Base-by-base conservation (phyloP, 1,284 basidiomycete genomes). In the Vanrija pseudolonga region DNA sequence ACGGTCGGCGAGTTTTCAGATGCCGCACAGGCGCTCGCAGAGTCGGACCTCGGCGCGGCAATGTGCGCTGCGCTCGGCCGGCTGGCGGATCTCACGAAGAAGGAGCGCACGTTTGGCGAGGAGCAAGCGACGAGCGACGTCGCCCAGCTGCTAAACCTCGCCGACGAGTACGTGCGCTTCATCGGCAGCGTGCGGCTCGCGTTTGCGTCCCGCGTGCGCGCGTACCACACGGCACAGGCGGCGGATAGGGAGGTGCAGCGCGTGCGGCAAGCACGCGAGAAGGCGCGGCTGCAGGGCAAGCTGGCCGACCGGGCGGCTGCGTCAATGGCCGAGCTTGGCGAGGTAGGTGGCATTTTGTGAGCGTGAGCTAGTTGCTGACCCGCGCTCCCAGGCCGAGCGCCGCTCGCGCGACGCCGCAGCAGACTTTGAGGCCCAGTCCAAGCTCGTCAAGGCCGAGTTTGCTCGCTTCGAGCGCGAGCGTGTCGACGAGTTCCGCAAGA, bases 401-500 rank as follows among this genome's bases (percentile, higher is more conserved):
- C 83, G 85, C 28, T 85, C 87, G 4, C 76, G 88, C 45, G 90
- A 93, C 47, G 82, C 87, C 0, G 88, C 88, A 65, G 83, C 85
- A 50, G 90, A 96, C 60, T 98, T 90, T 69, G 92, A 97, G 44
- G 83, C 87, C 26, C 87, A 89, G 6, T 88, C 90, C 24, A 86
- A 86, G 61, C 79, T 96, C 23, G 87, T 93, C 67, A 98, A 98
- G 76, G 78, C 82, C 4, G 96, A 99, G 77, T 86, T 96, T 66
- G 85, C 85, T n/a, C 80, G 93, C 32, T 97, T 98, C 69, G 95
- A 99, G 76, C 83, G 86, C 67, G 94, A 97, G 75, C 84, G 93
- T 43, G 84, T 98, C 26, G 85, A 90, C 45, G 75, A 77, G 56
- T 75, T 77, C 57, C 72, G 72, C 46, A 43, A 49, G n/a, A 67